Evolutionary conservation across 2,329 filamentous ascomycete genomes (phyloP).

Genomic region (Colletotrichum sojae): DNA sequence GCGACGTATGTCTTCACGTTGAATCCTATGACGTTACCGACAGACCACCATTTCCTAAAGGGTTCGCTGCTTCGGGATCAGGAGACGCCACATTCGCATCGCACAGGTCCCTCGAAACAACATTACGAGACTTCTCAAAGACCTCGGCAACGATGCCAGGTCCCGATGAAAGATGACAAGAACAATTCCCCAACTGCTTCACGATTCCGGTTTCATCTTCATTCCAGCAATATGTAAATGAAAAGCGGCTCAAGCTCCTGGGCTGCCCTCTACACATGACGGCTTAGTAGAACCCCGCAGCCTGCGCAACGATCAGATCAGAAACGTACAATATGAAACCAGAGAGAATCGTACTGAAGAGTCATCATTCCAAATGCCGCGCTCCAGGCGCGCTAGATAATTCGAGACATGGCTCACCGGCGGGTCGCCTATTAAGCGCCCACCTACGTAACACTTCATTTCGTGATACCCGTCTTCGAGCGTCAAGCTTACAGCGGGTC

Average conservation of each 20-base stretch:
- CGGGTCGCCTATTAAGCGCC: constrained; percentile 30
- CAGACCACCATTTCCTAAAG: no score
- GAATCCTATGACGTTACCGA: neutral
- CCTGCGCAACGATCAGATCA: constrained; percentile 8
- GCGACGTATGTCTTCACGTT: neutral
- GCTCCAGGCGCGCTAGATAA: neutral
- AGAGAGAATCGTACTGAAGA: neutral
- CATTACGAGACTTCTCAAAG: neutral
- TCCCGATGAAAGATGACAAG: neutral
- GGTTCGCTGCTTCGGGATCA: no score
- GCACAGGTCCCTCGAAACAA: no score
- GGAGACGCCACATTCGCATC: no score
- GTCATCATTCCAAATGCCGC: constrained; percentile 7
- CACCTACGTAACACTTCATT: constrained; percentile 13
- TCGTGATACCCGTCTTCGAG: constrained; percentile 4
- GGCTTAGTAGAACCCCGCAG: neutral
- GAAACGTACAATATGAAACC: constrained; percentile 19
- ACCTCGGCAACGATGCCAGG: neutral
- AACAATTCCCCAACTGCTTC: neutral
- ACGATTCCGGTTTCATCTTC: constrained; percentile 7
- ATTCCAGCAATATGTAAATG: neutral
- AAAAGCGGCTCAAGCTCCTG: constrained; percentile 3
- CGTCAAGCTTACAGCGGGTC: neutral
- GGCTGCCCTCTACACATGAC: neutral
- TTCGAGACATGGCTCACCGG: neutral